A percentile compares a stretch with the other conserved stretches of the same genome.
phyloP scores from a whole-genome alignment of 306 rosid genomes.

The Vachellia pachyceras region DNA sequence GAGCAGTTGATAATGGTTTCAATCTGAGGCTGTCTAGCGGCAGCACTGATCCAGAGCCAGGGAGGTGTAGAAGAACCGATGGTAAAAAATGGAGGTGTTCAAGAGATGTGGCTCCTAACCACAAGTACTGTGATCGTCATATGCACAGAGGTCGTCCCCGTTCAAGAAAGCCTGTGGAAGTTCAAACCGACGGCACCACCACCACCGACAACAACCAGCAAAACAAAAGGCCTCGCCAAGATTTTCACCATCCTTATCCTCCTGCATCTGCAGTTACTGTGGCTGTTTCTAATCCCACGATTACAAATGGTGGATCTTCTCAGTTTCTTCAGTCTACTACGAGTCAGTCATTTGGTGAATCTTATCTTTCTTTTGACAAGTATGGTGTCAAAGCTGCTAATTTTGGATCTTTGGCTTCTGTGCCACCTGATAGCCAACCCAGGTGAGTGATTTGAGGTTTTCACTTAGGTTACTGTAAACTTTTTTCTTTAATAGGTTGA shows the following conservation, averaged over 20 bases:
- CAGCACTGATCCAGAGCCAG: conserved; percentile 68
- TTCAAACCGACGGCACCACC: conserved; percentile 45
- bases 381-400: conserved; percentile 39
- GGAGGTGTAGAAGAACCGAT: conserved; percentile 82
- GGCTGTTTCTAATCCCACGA: conserved; percentile 41
- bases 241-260: conserved; percentile 41
- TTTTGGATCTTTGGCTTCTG: conserved; percentile 44
- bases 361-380: conserved; percentile 46
- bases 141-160: conserved; percentile 96
- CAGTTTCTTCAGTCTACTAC: conserved; percentile 41
- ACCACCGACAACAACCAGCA: conserved; percentile 1
- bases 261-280: conserved; percentile 23
- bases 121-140: conserved; percentile 85
- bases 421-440: conserved; percentile 45
- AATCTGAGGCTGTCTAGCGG: conserved; percentile 57
- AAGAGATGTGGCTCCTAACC: conserved; percentile 74
- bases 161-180: conserved; percentile 99
- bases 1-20: conserved; percentile 55
- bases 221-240: conserved; percentile 61
- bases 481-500: not conserved
- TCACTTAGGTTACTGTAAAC: not conserved
- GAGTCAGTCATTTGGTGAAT: conserved; percentile 45
- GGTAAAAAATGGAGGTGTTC: conserved; percentile 95
- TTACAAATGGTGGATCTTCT: conserved; percentile 40
- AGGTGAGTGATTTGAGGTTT: conserved; percentile 57